These are phyloP conservation scores for Ophiorrhiza pumila DNA, from an alignment of 257 asterid genomes.

Conservation along the genomic window DNA sequence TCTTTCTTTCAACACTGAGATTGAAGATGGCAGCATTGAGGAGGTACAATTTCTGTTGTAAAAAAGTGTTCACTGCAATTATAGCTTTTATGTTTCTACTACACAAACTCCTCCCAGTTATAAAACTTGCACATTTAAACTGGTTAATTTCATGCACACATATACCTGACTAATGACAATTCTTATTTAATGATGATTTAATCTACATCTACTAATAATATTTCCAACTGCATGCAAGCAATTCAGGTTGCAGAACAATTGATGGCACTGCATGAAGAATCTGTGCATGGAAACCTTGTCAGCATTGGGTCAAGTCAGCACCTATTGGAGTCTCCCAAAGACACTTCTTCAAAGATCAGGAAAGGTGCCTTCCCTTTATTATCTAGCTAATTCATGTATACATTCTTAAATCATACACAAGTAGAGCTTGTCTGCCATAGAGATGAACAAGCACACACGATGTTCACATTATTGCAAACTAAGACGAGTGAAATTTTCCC, in stretches of 20 bases:
- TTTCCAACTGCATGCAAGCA: background rate
- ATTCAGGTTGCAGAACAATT: constrained; percentile 46
- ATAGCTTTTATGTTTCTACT: no score
- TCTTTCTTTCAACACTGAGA: constrained; percentile 56
- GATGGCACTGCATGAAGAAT: constrained; percentile 39
- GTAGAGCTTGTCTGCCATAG: no score
- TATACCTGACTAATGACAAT: background rate
- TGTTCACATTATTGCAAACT: background rate
- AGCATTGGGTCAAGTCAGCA: background rate
- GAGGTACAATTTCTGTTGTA: constrained; percentile 35
- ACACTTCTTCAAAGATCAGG: background rate
- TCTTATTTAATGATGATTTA: background rate
- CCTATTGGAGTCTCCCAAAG: background rate
- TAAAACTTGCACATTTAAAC: no score
- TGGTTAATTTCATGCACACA: no score
- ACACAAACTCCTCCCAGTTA: no score
- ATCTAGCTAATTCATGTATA: background rate
- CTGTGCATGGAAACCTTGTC: constrained; percentile 19
- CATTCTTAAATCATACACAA: background rate
- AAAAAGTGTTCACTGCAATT: background rate
- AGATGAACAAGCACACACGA: background rate
- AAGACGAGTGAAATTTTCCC: no score
- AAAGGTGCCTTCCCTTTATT: background rate
- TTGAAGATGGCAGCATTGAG: constrained; percentile 59
- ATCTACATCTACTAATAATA: background rate